phyloP scores from a whole-genome alignment of 192 early-diverging fungal species.

The Globomyces pollinis-pini region DNA sequence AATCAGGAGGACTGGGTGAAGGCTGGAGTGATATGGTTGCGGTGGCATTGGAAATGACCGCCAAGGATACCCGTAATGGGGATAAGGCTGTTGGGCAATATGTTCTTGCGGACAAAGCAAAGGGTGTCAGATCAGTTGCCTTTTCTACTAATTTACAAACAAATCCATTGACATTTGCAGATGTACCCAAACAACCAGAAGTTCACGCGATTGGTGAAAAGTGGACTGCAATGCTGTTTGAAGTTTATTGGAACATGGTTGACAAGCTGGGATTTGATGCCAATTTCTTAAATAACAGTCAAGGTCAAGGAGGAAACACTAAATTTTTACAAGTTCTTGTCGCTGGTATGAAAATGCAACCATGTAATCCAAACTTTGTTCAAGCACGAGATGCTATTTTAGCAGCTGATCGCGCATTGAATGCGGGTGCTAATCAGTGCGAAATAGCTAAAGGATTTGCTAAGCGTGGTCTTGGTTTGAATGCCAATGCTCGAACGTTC shows the following conservation, averaged over 20 bases:
- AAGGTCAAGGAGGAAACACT: conserved; percentile 32
- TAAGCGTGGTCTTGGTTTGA: conserved; percentile 55
- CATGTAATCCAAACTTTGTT: conserved; percentile 59
- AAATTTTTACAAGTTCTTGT: conserved; percentile 45
- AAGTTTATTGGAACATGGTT: conserved; percentile 47
- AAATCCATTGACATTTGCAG: conserved; percentile 14
- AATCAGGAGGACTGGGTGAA: conserved; percentile 54
- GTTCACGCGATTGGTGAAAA: conserved; percentile 47
- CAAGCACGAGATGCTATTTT: conserved; percentile 56
- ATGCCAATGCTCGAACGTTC: conserved; percentile 16
- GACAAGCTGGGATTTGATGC: conserved; percentile 29
- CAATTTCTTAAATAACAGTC: neutral
- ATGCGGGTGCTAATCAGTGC: conserved; percentile 45
- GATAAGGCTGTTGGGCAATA: conserved; percentile 33
- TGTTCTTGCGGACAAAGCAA: conserved; percentile 14
- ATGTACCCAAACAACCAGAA: conserved; percentile 18
- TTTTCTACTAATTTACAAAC: conserved; percentile 42
- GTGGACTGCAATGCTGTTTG: conserved; percentile 49
- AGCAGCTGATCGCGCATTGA: conserved; percentile 44
- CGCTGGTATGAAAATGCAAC: conserved; percentile 53
- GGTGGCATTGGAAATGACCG: conserved; percentile 25
- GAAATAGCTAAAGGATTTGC: conserved; percentile 55
- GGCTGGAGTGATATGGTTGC: conserved; percentile 55
- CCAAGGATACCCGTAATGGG: conserved; percentile 20
- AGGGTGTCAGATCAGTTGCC: conserved; percentile 40